phyloP scores from a whole-genome alignment of 2,329 filamentous ascomycete species.

The Neospermospora avenae region DNA sequence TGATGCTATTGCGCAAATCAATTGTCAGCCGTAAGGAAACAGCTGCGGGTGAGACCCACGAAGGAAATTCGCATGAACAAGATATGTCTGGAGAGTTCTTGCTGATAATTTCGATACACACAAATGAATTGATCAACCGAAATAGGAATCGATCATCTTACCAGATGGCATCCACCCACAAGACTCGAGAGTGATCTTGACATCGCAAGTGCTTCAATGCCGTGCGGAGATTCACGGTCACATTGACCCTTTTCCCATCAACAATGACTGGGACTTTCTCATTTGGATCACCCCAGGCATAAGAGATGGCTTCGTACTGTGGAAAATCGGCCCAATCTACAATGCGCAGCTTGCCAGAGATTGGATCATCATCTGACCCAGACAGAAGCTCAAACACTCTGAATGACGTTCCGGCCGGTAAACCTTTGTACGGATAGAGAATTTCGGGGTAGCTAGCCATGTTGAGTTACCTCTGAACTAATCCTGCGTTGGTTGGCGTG shows the following conservation, averaged over 20 bases:
- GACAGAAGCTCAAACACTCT: constrained; percentile 21
- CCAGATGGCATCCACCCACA: too few relatives aligned
- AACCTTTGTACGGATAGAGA: constrained; percentile 12
- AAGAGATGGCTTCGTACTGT: constrained; percentile 31
- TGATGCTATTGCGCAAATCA: constrained; percentile 20
- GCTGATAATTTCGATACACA: background rate
- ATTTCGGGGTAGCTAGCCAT: too few relatives aligned
- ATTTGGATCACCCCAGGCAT: constrained; percentile 27
- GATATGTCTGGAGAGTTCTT: too few relatives aligned
- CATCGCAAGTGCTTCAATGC: too few relatives aligned
- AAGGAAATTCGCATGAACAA: too few relatives aligned
- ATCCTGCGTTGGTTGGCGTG: too few relatives aligned
- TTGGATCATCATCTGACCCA: constrained; percentile 9
- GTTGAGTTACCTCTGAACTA: too few relatives aligned
- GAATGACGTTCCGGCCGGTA: constrained; percentile 20
- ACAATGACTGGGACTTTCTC: constrained; percentile 7
- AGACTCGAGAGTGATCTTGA: too few relatives aligned
- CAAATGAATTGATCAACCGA: constrained; percentile 11
- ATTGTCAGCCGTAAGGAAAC: background rate
- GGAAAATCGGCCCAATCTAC: constrained; percentile 17
- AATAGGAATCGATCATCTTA: too few relatives aligned
- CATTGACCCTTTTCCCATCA: too few relatives aligned
- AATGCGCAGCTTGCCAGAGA: constrained; percentile 18
- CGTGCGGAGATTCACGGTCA: too few relatives aligned
- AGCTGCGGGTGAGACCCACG: too few relatives aligned